These are phyloP conservation scores for Backusella macrospora DNA, from an alignment of 192 early-diverging fungal species.

Conservation along the genomic window DNA sequence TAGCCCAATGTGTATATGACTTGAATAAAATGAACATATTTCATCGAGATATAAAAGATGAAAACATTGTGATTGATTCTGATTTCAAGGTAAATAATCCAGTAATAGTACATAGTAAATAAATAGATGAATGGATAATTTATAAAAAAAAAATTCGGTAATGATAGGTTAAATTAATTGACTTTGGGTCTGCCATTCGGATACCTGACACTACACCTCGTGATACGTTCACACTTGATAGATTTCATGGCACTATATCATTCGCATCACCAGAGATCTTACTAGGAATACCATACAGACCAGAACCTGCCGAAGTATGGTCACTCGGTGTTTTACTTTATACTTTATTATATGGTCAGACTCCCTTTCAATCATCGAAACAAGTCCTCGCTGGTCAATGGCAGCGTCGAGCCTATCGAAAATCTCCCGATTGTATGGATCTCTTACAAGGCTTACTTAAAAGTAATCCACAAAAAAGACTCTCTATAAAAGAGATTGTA, in stretches of 20 bases:
- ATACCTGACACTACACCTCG: slow-evolving; percentile 27
- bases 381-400: slow-evolving; percentile 45
- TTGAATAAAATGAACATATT: slow-evolving; percentile 64
- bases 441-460: slow-evolving; percentile 62
- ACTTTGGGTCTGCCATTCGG: slow-evolving; percentile 62
- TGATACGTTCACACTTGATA: slow-evolving; percentile 31
- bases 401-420: slow-evolving; percentile 32
- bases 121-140: too few relatives aligned
- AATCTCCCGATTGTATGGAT: slow-evolving; percentile 52
- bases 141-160: background rate
- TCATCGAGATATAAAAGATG: slow-evolving; percentile 85
- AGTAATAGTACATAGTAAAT: background rate
- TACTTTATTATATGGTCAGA: slow-evolving; percentile 57
- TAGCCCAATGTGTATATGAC: slow-evolving; percentile 64
- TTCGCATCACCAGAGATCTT: slow-evolving; percentile 74
- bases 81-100: slow-evolving; percentile 27
- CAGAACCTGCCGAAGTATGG: slow-evolving; percentile 72
- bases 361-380: slow-evolving; percentile 54
- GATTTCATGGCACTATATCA: slow-evolving; percentile 52
- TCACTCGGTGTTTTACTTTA: slow-evolving; percentile 68
- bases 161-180: slow-evolving; percentile 57
- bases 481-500: slow-evolving; percentile 53
- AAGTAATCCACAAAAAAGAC: slow-evolving; percentile 49
- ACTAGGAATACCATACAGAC: slow-evolving; percentile 57
- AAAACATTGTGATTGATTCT: slow-evolving; percentile 56